phyloP scores from a whole-genome alignment of 306 rosid species.

The Potentilla sterilis region DNA sequence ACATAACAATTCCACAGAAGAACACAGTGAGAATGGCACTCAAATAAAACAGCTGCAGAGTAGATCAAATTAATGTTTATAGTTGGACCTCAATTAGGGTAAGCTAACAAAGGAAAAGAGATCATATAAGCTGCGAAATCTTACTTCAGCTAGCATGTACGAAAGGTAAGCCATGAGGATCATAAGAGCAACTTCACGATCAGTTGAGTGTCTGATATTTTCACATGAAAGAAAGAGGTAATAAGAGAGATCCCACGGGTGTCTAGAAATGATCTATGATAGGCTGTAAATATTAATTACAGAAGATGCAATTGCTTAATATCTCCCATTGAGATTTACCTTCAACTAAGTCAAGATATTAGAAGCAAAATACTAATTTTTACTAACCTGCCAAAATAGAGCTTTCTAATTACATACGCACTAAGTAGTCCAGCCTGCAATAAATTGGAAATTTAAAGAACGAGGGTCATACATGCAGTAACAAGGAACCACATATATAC shows the following conservation, averaged over 20 bases:
- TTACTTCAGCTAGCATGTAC: slow-evolving; percentile 88
- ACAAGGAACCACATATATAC: neutral
- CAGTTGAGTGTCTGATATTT: slow-evolving; percentile 74
- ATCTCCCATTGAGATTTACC: neutral
- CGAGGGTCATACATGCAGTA: neutral
- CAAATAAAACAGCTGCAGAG: slow-evolving; percentile 75
- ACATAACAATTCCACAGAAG: slow-evolving; percentile 98
- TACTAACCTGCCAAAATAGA: slow-evolving; percentile 82
- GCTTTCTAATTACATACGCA: slow-evolving; percentile 71
- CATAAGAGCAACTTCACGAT: slow-evolving; percentile 97
- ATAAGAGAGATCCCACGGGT: too few species aligned
- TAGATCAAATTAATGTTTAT: slow-evolving; percentile 10
- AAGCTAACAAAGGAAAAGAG: neutral
- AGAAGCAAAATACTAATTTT: slow-evolving; percentile 25
- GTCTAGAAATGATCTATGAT: neutral
- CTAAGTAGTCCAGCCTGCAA: slow-evolving; percentile 86
- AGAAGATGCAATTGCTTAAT: neutral
- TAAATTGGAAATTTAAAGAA: neutral
- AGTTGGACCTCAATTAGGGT: slow-evolving; percentile 7
- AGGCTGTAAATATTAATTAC: neutral
- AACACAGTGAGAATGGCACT: slow-evolving; percentile 97
- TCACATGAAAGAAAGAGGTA: slow-evolving; percentile 6
- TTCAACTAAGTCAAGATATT: neutral
- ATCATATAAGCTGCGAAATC: slow-evolving; percentile 19
- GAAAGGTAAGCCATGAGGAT: slow-evolving; percentile 98